phyloP scores from a whole-genome alignment of 2,329 filamentous ascomycete genomes.

The Teratosphaeria destructans region DNA sequence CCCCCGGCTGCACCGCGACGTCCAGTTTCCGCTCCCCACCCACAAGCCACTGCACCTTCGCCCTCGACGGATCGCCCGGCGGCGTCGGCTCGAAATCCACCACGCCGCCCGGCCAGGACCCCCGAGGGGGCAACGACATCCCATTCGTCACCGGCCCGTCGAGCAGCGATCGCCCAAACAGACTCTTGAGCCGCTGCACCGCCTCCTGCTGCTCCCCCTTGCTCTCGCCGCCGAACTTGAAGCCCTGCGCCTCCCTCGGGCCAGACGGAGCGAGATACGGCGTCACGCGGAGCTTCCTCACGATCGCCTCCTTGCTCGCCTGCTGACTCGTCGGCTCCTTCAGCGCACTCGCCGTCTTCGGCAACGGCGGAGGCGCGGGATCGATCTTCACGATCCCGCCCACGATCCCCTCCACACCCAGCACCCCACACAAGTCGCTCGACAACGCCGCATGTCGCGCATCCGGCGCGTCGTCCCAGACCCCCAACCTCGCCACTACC shows the following conservation, averaged over 20 bases:
- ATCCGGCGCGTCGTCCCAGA: conserved; percentile 83
- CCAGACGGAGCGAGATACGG: conserved; percentile 49
- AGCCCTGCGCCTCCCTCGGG: conserved; percentile 41
- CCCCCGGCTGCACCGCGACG: conserved; percentile 66
- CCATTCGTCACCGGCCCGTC: conserved; percentile 84
- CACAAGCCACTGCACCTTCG: conserved; percentile 56
- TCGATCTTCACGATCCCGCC: conserved; percentile 84
- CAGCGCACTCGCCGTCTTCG: conserved; percentile 45
- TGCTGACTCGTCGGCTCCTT: conserved; percentile 27
- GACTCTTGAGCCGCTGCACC: conserved; percentile 57
- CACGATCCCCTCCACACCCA: conserved; percentile 63
- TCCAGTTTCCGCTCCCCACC: conserved; percentile 64
- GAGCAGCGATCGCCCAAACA: conserved; percentile 62
- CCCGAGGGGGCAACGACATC: conserved; percentile 57
- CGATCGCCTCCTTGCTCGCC: conserved; percentile 34
- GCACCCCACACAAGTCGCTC: conserved; percentile 59
- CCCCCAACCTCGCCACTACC: conserved; percentile 62
- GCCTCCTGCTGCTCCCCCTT: conserved; percentile 73
- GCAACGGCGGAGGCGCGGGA: conserved; percentile 62
- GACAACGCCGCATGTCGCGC: conserved; percentile 72
- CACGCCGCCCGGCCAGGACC: conserved; percentile 74
- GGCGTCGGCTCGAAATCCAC: conserved; percentile 61
- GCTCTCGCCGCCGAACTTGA: conserved; percentile 82
- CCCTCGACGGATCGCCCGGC: conserved; percentile 35
- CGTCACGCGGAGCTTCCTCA: conserved; percentile 64